Conservation (phyloP, 495 filamentous ascomycete species). For the Aspergillus egyptiacus region DNA sequence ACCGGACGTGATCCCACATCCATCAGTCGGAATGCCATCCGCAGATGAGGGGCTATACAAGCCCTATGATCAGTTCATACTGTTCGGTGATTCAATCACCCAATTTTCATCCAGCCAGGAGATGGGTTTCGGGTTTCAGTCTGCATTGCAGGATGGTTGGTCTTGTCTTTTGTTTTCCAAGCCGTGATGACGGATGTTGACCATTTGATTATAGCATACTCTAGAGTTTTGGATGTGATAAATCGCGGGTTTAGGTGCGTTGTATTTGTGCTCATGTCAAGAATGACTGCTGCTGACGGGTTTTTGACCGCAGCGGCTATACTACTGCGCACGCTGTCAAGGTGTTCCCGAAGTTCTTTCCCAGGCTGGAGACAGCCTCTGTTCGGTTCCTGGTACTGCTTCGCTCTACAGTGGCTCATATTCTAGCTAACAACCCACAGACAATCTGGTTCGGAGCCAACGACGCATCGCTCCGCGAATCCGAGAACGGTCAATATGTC, state of each 20-base stretch:
- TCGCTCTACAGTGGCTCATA: background rate
- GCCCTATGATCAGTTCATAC: conserved; percentile 64
- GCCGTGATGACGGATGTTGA: background rate
- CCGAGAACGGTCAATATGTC: conserved; percentile 58
- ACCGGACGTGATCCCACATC: too few species aligned
- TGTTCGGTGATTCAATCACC: conserved; percentile 80
- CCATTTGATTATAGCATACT: conserved; percentile 46
- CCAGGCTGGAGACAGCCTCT: conserved; percentile 45
- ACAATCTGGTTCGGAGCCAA: conserved; percentile 83
- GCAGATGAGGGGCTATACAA: conserved; percentile 18
- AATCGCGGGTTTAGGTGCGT: conserved; percentile 59
- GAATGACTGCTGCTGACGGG: background rate
- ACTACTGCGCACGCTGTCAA: conserved; percentile 58
- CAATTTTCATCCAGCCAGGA: conserved; percentile 53
- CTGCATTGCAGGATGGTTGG: conserved; percentile 65
- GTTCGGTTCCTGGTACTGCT: conserved; percentile 58
- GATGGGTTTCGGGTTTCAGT: conserved; percentile 63
- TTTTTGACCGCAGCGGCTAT: conserved; percentile 49
- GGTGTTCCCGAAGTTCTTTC: conserved; percentile 54
- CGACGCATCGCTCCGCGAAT: conserved; percentile 62
- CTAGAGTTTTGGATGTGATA: conserved; percentile 59
- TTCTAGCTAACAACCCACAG: conserved; percentile 31
- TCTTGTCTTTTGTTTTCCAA: background rate
- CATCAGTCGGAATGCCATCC: background rate
- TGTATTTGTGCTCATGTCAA: background rate